These are phyloP conservation scores for Coniochaeta ligniaria DNA, from an alignment of 2,329 filamentous ascomycete species.

Conservation along the genomic window DNA sequence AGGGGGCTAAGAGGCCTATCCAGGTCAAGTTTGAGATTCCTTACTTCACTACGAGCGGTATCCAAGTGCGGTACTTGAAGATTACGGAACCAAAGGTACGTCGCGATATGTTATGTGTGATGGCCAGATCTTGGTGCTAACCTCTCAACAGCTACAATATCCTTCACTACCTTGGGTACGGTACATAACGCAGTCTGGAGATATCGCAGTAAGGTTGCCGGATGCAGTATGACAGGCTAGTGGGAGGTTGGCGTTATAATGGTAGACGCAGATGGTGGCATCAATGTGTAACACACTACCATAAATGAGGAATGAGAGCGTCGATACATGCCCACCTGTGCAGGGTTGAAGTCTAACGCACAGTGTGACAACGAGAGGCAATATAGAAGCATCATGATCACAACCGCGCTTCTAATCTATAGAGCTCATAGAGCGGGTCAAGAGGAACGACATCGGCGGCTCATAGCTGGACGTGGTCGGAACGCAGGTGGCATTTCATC, in stretches of 20 bases:
- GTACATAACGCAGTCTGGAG: conserved; percentile 96
- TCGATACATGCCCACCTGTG: not conserved
- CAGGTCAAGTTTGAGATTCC: conserved; percentile 99
- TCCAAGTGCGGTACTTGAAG: conserved; percentile 97
- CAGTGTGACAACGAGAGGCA: too few species aligned
- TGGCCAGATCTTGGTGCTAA: conserved; percentile 1
- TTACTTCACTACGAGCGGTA: conserved; percentile 99
- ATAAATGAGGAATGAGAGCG: not conserved
- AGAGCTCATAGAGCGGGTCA: too few species aligned
- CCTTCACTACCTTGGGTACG: conserved; percentile 95
- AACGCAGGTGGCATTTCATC: not conserved
- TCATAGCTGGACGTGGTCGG: too few species aligned
- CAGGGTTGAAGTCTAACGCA: not conserved
- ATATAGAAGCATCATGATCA: too few species aligned
- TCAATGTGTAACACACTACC: not conserved
- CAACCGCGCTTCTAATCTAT: too few species aligned
- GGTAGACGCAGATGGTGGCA: not conserved
- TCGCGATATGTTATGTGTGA: conserved; percentile 4
- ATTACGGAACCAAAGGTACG: conserved; percentile 98
- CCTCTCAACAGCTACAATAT: conserved; percentile 73
- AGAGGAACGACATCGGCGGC: too few species aligned
- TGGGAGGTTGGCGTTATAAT: not conserved
- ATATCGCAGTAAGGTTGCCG: conserved; percentile 92
- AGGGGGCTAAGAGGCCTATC: conserved; percentile 88
- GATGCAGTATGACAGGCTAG: conserved; percentile 60